A percentile compares a stretch with the other conserved stretches of the same genome.
Conservation (phyloP, 2,329 filamentous ascomycete species). For the Fonsecaea nubica region DNA sequence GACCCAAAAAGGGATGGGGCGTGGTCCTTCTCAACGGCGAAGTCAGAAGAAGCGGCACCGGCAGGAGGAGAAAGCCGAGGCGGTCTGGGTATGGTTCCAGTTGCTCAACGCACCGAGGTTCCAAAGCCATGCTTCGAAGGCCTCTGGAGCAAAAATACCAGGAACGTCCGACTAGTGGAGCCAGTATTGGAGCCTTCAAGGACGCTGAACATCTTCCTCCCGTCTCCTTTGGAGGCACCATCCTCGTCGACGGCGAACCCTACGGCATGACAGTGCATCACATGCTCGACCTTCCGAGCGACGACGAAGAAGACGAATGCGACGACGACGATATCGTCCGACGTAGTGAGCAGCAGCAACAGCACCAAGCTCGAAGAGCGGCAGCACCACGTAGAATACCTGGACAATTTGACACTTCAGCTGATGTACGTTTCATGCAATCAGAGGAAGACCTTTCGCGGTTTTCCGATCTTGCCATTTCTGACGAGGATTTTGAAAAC, state of each 20-base stretch:
- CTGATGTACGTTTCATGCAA: slow-evolving; percentile 48
- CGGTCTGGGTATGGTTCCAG: slow-evolving; percentile 32
- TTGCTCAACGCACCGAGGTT: slow-evolving; percentile 22
- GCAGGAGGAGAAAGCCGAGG: slow-evolving; percentile 30
- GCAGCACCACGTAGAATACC: slow-evolving; percentile 48
- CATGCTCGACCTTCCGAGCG: slow-evolving; percentile 76
- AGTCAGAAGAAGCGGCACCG: slow-evolving; percentile 59
- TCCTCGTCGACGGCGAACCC: slow-evolving; percentile 81
- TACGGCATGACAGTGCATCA: slow-evolving; percentile 98
- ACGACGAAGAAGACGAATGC: slow-evolving; percentile 57
- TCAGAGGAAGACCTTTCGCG: slow-evolving; percentile 49
- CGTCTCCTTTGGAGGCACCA: slow-evolving; percentile 86
- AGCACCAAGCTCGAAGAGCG: slow-evolving; percentile 50
- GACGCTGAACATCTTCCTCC: slow-evolving; percentile 85
- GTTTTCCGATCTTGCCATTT: slow-evolving; percentile 57
- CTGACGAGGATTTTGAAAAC: slow-evolving; percentile 52
- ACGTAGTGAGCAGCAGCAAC: slow-evolving; percentile 14
- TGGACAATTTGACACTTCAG: slow-evolving; percentile 40
- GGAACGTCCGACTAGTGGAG: slow-evolving; percentile 78
- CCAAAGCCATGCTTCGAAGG: slow-evolving; percentile 25
- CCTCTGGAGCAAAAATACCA: slow-evolving; percentile 75
- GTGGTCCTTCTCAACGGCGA: slow-evolving; percentile 67
- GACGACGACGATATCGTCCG: slow-evolving; percentile 49
- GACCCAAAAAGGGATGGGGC: slow-evolving; percentile 62
- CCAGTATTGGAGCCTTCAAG: slow-evolving; percentile 90